phyloP scores from a whole-genome alignment of 352 stramenopile genomes.

The Stephanocyclus meneghinianus region DNA sequence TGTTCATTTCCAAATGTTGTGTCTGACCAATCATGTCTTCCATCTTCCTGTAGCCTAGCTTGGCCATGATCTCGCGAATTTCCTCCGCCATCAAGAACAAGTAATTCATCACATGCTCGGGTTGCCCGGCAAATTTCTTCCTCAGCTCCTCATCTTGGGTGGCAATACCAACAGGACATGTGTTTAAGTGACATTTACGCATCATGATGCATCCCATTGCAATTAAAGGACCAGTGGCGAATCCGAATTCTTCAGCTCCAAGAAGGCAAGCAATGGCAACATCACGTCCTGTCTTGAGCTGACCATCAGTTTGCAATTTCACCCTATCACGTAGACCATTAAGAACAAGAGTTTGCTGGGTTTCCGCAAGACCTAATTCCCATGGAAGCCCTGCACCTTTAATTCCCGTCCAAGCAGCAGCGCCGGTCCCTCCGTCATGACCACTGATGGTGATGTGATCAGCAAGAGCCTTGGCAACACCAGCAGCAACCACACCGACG shows the following conservation, averaged over 20 bases:
- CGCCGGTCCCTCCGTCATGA: conserved; percentile 93
- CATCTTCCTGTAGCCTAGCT: conserved; percentile 89
- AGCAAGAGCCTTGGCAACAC: conserved; percentile 86
- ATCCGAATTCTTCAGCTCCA: conserved; percentile 95
- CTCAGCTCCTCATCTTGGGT: conserved; percentile 94
- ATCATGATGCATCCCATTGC: conserved; percentile 98
- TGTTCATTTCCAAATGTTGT: conserved; percentile 83
- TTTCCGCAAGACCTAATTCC: conserved; percentile 94
- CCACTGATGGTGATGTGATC: conserved; percentile 95
- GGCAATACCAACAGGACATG: conserved; percentile 96
- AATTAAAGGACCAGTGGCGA: conserved; percentile 92
- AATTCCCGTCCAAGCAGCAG: conserved; percentile 92
- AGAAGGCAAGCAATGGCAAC: conserved; percentile 92
- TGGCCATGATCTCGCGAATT: conserved; percentile 87
- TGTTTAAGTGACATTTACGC: conserved; percentile 96
- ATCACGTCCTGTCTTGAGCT: conserved; percentile 91
- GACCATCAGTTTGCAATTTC: conserved; percentile 93
- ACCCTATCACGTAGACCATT: conserved; percentile 92
- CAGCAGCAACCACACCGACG: conserved; percentile 92
- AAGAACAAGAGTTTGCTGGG: conserved; percentile 94
- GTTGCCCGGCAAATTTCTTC: conserved; percentile 93
- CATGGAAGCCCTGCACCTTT: conserved; percentile 92
- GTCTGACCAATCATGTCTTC: conserved; percentile 94
- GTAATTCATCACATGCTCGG: conserved; percentile 96
- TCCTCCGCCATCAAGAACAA: conserved; percentile 95